Conservation (phyloP, 345 rosid genomes). For the Litchi chinensis region DNA sequence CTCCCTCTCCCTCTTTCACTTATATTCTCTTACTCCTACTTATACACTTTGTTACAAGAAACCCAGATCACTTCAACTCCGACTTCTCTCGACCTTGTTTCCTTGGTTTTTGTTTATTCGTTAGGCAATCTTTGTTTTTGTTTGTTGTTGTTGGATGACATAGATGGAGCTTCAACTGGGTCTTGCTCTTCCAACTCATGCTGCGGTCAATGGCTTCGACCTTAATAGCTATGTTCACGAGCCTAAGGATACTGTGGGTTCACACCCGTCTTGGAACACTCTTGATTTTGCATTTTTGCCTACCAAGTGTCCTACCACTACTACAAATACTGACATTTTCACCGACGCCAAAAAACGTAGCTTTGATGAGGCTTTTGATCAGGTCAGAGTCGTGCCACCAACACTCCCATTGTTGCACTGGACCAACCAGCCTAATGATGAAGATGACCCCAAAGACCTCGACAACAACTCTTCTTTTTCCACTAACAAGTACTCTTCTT, state of each 20-base stretch:
- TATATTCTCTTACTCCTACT: background rate
- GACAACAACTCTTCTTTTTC: slow-evolving; percentile 8
- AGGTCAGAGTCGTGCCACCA: slow-evolving; percentile 16
- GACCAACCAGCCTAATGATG: slow-evolving; percentile 24
- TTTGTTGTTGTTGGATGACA: slow-evolving; percentile 20
- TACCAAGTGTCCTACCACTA: background rate
- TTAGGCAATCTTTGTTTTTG: background rate
- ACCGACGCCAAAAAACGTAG: slow-evolving; percentile 23
- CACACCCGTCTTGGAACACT: background rate
- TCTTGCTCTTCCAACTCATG: slow-evolving; percentile 38
- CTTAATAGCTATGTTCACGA: slow-evolving; percentile 23
- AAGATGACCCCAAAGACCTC: slow-evolving; percentile 17
- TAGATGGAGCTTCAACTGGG: slow-evolving; percentile 51
- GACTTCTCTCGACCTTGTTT: background rate
- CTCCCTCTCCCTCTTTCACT: background rate
- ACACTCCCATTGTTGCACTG: slow-evolving; percentile 43
- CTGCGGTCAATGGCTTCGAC: slow-evolving; percentile 26
- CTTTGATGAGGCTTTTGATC: slow-evolving; percentile 24
- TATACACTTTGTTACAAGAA: background rate
- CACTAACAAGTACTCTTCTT: slow-evolving; percentile 23
- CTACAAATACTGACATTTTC: background rate
- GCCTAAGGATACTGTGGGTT: slow-evolving; percentile 6
- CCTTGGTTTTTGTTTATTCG: background rate
- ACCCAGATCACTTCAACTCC: slow-evolving; percentile 20
- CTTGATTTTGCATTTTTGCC: slow-evolving; percentile 2